Evolutionary conservation across 495 filamentous ascomycete genomes (phyloP).

Genomic region (Tuber microsphaerosporum): DNA sequence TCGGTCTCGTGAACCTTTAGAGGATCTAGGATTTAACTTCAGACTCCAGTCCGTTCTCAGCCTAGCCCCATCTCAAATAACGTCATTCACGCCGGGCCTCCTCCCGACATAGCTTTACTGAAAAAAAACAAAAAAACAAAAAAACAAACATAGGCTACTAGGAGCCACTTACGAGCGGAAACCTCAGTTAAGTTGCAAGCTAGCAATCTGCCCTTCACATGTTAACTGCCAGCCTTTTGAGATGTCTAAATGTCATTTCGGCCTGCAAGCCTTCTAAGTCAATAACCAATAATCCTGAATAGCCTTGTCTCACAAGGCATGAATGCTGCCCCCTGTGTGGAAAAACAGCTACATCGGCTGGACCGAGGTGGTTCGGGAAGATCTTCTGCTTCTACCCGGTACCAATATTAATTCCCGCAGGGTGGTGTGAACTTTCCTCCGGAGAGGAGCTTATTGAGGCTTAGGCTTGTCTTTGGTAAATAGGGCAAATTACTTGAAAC

Average conservation of each 20-base stretch:
- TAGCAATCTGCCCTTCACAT: not conserved
- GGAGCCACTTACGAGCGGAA: not conserved
- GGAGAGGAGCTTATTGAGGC: not conserved
- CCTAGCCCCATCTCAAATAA: not conserved
- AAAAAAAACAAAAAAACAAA: not conserved
- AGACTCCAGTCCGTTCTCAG: not conserved
- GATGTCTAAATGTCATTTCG: not conserved
- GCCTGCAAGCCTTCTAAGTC: not conserved
- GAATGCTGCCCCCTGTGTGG: not conserved
- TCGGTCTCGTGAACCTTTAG: not conserved
- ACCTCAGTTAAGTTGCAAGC: not conserved
- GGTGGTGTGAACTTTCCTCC: not conserved
- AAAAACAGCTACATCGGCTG: not conserved
- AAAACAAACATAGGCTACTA: no score
- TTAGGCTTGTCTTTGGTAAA: not conserved
- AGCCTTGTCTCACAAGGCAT: not conserved
- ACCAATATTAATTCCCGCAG: not conserved
- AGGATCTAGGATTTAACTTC: not conserved
- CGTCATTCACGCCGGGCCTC: not conserved
- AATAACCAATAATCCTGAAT: not conserved
- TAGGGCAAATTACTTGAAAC: not conserved
- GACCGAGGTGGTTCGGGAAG: not conserved
- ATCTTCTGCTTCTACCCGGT: not conserved
- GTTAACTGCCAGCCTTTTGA: not conserved
- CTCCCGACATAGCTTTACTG: not conserved